Conservation (phyloP, 202 grass and related monocot genomes). For the Cymbopogon flexuosus region DNA sequence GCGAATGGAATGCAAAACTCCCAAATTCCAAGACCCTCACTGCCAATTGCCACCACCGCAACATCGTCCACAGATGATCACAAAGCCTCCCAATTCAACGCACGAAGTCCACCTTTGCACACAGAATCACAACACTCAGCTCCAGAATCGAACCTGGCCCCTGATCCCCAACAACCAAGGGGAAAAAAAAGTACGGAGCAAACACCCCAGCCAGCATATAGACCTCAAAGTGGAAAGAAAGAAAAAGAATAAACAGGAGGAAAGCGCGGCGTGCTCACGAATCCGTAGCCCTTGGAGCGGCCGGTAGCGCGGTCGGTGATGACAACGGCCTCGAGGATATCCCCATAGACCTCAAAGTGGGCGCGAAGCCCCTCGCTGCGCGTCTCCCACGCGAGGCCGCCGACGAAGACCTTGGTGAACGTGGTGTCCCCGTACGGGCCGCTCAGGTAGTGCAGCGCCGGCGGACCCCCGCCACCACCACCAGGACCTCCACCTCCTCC, state of each 20-base stretch:
- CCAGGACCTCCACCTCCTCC: not conserved
- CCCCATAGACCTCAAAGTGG: constrained; percentile 59
- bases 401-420: constrained; percentile 78
- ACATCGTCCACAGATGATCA: not conserved
- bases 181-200: not conserved
- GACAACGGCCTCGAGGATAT: constrained; percentile 81
- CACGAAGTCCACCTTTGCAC: not conserved
- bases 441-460: constrained; percentile 71
- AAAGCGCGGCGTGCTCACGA: constrained; percentile 45
- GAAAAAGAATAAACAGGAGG: not conserved
- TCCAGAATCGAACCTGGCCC: not conserved
- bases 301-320: constrained; percentile 72
- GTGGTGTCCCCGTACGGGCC: constrained; percentile 79
- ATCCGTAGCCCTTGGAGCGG: constrained; percentile 76
- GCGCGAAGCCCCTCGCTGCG: constrained; percentile 66
- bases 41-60: not conserved
- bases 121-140: not conserved
- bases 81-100: constrained; percentile 34
- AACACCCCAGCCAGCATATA: not conserved
- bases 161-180: not conserved
- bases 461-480: constrained; percentile 22
- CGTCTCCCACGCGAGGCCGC: constrained; percentile 79
- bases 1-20: not conserved
- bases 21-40: not conserved
- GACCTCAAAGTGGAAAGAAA: not conserved